Percentiles rank a stretch among this genome's conserved stretches.
These are phyloP conservation scores for Cryptococcus maquisensis DNA, from an alignment of 1,284 basidiomycete species.

Conservation along the genomic window DNA sequence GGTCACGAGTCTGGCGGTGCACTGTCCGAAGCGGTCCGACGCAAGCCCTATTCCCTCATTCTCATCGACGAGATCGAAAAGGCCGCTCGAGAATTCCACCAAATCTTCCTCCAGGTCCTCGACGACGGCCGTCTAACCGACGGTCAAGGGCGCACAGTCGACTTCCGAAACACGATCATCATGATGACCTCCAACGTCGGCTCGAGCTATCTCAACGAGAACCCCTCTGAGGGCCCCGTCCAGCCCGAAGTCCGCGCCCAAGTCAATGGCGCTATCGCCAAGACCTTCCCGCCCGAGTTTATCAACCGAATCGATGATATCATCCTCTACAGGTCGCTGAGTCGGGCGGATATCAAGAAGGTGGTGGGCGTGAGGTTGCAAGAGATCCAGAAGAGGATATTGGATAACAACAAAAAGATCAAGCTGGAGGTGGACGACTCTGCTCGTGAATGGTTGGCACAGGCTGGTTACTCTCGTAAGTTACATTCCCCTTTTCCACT, in stretches of 20 bases:
- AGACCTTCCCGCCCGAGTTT: constrained; percentile 57
- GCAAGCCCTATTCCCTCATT: constrained; percentile 52
- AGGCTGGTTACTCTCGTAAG: constrained; percentile 70
- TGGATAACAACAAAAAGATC: constrained; percentile 69
- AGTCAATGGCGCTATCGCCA: constrained; percentile 53
- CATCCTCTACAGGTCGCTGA: constrained; percentile 55
- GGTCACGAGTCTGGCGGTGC: constrained; percentile 57
- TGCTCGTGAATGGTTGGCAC: constrained; percentile 77
- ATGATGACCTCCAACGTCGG: constrained; percentile 58
- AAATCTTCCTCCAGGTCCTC: constrained; percentile 58
- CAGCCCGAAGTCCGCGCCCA: constrained; percentile 44
- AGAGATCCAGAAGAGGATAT: constrained; percentile 67
- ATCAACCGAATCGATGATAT: constrained; percentile 55
- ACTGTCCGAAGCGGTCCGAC: constrained; percentile 52
- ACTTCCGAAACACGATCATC: constrained; percentile 50
- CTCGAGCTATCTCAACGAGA: constrained; percentile 54
- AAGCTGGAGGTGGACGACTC: constrained; percentile 68
- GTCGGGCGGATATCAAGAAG: constrained; percentile 50
- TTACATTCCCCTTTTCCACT: constrained; percentile 14
- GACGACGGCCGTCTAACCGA: constrained; percentile 56
- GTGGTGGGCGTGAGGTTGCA: constrained; percentile 55
- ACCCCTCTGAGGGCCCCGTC: constrained; percentile 49
- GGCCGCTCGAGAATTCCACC: constrained; percentile 55
- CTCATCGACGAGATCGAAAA: constrained; percentile 54
- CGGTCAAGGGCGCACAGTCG: constrained; percentile 48